Conservation (phyloP, 805 yeast genomes). For the Yamadazyma akitaensis region DNA sequence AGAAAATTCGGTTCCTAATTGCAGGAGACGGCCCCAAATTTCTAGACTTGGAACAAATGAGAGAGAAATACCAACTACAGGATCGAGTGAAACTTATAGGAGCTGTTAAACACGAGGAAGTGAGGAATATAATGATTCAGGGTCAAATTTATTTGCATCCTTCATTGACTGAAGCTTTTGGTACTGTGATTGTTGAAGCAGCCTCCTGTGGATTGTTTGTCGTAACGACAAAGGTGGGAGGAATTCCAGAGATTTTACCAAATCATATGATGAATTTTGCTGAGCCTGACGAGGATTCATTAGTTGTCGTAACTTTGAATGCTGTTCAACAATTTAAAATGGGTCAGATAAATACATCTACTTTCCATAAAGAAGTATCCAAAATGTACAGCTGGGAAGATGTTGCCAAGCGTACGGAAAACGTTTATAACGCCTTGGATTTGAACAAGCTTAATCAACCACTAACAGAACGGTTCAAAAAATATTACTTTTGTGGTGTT, state of each 20-base stretch:
- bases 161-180: constrained; percentile 94
- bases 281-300: constrained; percentile 78
- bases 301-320: constrained; percentile 65
- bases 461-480: constrained; percentile 55
- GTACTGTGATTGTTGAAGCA: constrained; percentile 95
- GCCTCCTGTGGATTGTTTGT: constrained; percentile 93
- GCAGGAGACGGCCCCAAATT: constrained; percentile 98
- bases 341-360: constrained; percentile 62
- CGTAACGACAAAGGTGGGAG: constrained; percentile 95
- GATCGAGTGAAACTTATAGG: constrained; percentile 86
- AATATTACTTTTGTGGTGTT: constrained; percentile 67
- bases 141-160: constrained; percentile 96
- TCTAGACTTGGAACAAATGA: constrained; percentile 91
- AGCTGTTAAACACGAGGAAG: constrained; percentile 86
- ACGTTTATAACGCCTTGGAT: constrained; percentile 61
- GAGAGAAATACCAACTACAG: constrained; percentile 80
- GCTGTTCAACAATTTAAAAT: constrained; percentile 64
- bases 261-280: constrained; percentile 91
- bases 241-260: constrained; percentile 95
- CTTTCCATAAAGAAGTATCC: constrained; percentile 74
- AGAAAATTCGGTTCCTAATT: constrained; percentile 70
- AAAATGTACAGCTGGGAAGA: constrained; percentile 90
- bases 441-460: constrained; percentile 45
- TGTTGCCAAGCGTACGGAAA: constrained; percentile 81
- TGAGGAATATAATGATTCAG: constrained; percentile 84